Conservation (phyloP, 1,139 yeast species). For the Candida sp. region DNA sequence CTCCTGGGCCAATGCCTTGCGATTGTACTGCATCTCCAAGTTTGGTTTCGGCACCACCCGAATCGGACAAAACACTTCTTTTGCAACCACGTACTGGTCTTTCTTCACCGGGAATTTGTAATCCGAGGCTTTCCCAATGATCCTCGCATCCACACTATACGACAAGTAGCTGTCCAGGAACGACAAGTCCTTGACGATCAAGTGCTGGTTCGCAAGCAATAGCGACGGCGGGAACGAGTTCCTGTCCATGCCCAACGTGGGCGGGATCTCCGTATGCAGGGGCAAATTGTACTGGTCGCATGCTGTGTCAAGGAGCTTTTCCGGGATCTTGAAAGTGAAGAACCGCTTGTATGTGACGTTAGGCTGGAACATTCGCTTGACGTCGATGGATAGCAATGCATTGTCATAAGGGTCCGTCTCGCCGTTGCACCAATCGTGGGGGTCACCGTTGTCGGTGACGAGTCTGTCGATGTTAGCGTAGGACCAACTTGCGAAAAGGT, state of each 20-base stretch:
- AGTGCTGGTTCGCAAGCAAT: slow-evolving; percentile 23
- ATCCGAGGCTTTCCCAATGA: slow-evolving; percentile 47
- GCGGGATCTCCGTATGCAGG: slow-evolving; percentile 41
- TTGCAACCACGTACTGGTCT: slow-evolving; percentile 45
- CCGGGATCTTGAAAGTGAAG: slow-evolving; percentile 48
- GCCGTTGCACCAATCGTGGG: slow-evolving; percentile 54
- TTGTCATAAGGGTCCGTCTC: slow-evolving; percentile 50
- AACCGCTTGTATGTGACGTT: slow-evolving; percentile 44
- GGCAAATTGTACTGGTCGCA: slow-evolving; percentile 42
- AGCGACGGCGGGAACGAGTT: slow-evolving; percentile 25
- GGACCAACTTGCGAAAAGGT: slow-evolving; percentile 51
- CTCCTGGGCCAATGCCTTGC: slow-evolving; percentile 23
- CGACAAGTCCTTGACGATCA: slow-evolving; percentile 34
- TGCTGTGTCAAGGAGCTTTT: slow-evolving; percentile 43
- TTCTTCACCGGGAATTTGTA: slow-evolving; percentile 21
- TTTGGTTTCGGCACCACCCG: slow-evolving; percentile 39
- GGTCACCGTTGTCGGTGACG: slow-evolving; percentile 50
- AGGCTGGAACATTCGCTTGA: slow-evolving; percentile 43
- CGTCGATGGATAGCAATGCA: slow-evolving; percentile 40
- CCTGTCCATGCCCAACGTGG: slow-evolving; percentile 40
- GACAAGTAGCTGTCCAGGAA: slow-evolving; percentile 42
- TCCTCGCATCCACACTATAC: slow-evolving; percentile 46
- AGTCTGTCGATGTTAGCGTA: slow-evolving; percentile 50
- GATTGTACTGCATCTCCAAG: slow-evolving; percentile 25
- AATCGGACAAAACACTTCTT: slow-evolving; percentile 36